Conservation (phyloP, 139 green algal genomes). For the Micractinium sp. region DNA sequence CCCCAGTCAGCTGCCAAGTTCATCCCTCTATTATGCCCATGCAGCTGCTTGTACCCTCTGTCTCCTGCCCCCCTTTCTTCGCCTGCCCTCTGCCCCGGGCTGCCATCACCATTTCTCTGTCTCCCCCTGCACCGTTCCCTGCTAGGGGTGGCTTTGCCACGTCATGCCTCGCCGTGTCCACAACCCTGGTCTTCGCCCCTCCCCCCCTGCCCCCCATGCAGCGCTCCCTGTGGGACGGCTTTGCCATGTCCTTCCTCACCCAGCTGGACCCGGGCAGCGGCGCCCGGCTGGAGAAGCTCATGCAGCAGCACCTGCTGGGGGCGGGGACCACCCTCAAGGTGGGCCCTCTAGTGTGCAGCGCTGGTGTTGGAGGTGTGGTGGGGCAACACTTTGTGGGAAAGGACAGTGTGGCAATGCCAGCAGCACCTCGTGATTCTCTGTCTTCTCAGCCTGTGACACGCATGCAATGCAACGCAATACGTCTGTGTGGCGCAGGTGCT, state of each 20-base stretch:
- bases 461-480: background rate
- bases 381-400: background rate
- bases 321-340: slow-evolving; percentile 56
- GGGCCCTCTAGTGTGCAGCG: too few relatives aligned
- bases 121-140: too few relatives aligned
- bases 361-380: background rate
- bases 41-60: background rate
- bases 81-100: too few relatives aligned
- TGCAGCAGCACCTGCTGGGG: slow-evolving; percentile 70
- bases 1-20: background rate
- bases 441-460: background rate
- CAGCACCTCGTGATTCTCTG: background rate
- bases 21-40: background rate
- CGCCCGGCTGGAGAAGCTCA: slow-evolving; percentile 72
- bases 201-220: slow-evolving; percentile 23
- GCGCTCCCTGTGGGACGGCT: slow-evolving; percentile 91
- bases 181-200: background rate
- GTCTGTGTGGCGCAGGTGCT: slow-evolving; percentile 49
- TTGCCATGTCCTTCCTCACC: slow-evolving; percentile 95
- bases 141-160: too few relatives aligned
- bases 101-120: too few relatives aligned
- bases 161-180: background rate
- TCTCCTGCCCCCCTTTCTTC: background rate
- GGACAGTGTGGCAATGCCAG: background rate
- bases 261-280: slow-evolving; percentile 67